Evolutionary conservation across 108 stramenopile species (phyloP), one percentile per base, ranked within the genome.

Genomic region (Nitzschia sp.): DNA sequence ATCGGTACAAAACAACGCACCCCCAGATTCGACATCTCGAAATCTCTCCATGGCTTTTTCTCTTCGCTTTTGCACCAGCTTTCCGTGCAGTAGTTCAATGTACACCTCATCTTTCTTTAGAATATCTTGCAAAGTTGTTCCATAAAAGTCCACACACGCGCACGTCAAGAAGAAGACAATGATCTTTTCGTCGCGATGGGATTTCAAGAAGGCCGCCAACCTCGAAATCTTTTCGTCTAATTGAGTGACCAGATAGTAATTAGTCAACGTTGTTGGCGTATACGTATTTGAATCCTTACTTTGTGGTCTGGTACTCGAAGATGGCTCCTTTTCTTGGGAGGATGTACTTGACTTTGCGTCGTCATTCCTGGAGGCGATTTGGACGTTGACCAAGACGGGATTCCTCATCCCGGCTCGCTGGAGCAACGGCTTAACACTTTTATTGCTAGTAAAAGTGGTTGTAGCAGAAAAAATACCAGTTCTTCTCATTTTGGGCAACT

Each of bases 381-480:
- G 80, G 2, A 99, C 99, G 62, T 91, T 80, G 47, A 99, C 88
- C 41, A 91, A 71, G 19, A 96, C 97, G 1, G 99, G 99, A 75
- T 99, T 98, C 26, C 97, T 84, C 88, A 99, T 79, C 1, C 99
- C 99, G 35, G 97, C 96, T 28, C 94, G 75, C 17, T 88, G 86
- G 41, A 97, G 77, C 57, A 90, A 76, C 64, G 90, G 88, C 75
- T 90, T 88, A 0, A 93, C 78, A 13, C 73, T 76, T 23, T 72
- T 78, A 3, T 74, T 88, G 30, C 82, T 87, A 8, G 89, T 71
- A 33, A 85, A 69, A 6, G 88, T 92, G 50, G 93, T 90, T 17
- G 97, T 99, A 8, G 99, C 99, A 34, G 92, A 94, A 71, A 99
- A 99, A 21, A 99, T 85, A 8, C 96, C 97, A 0, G 99, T 99